Conservation (phyloP, 768 basidiomycete genomes). For the Boletus rubescentipes region DNA sequence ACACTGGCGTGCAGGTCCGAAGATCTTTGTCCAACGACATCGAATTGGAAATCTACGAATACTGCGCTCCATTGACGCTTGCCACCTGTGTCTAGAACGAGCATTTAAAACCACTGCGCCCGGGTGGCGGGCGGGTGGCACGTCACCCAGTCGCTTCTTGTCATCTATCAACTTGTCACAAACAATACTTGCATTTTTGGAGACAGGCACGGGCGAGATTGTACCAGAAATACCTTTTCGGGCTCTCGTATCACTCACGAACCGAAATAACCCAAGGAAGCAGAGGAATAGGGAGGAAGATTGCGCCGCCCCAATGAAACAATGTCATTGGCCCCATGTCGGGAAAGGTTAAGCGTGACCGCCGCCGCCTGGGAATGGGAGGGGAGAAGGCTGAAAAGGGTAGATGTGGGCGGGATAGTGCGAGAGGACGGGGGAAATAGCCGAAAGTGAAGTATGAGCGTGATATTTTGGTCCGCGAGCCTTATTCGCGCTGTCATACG, state of each 20-base stretch:
- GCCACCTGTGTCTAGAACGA: not conserved
- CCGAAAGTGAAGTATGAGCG: not conserved
- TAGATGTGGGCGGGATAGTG: not conserved
- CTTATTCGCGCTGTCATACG: not conserved
- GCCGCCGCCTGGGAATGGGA: not conserved
- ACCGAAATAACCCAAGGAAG: not conserved
- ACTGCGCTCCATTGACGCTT: not conserved
- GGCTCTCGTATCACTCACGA: not conserved
- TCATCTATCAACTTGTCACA: not conserved
- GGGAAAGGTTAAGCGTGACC: not conserved
- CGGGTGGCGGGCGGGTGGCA: not conserved
- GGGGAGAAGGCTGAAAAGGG: conserved; percentile 5
- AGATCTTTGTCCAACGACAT: not conserved
- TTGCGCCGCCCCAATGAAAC: not conserved
- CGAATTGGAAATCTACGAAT: not conserved
- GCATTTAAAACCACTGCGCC: not conserved
- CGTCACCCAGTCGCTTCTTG: not conserved
- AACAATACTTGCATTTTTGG: not conserved
- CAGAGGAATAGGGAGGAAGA: not conserved
- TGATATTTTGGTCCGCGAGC: conserved; percentile 1
- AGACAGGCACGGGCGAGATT: not conserved
- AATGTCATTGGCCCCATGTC: not conserved
- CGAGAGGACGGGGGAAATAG: not conserved
- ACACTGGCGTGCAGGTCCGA: not conserved
- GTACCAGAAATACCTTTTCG: not conserved